Evolutionary conservation across 768 basidiomycete species (phyloP), one percentile per base, ranked within the genome.

Genomic region (Serendipita sp.): DNA sequence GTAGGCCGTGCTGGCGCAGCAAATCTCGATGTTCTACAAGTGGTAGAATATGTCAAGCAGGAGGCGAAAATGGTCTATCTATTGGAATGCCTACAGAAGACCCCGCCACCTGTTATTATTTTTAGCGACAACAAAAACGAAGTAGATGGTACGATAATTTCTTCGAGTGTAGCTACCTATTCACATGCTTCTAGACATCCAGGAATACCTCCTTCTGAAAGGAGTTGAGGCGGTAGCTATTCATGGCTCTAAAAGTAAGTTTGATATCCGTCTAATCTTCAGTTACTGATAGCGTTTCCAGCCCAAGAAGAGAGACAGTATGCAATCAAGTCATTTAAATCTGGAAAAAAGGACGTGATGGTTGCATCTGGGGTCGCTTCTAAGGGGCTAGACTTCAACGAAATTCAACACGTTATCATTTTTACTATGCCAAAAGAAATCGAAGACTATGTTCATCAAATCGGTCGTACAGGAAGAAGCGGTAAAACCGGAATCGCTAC

Each of bases 391-490:
- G 96, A 99, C 75, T 99, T 99, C 76, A 93, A 89, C 74, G 96
- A 98, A 71, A 95, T 99, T 66, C 93, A 97, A 70, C 96, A 97
- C 73, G 94, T 98, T 72, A 97, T 99, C 75, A 98, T 97, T 67
- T 99, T 94, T 74, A 86, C 89, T 35, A 98, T 99, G 96, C 96
- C 96, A 0, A 99, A 98, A 74, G 96, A 99, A 77, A 99, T 99
- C 68, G 96, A 99, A 75, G 96, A 99, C 74, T 99, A 99, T 71
- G 95, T 98, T 60, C 96, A 99, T 77, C 95, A 99, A 75, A 98
- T 98, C 68, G 96, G 96, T 32, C 88, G 96, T 66, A 99, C 96
- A 4, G 96, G 96, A 63, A 85, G 96, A 69, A 92, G 89, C 69
- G 96, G 96, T 23, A 97, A 97, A 74, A 99, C 96, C 0, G 96